Evolutionary conservation across 495 filamentous ascomycete genomes (phyloP).

Genomic region (Clavariopsis aquatica): DNA sequence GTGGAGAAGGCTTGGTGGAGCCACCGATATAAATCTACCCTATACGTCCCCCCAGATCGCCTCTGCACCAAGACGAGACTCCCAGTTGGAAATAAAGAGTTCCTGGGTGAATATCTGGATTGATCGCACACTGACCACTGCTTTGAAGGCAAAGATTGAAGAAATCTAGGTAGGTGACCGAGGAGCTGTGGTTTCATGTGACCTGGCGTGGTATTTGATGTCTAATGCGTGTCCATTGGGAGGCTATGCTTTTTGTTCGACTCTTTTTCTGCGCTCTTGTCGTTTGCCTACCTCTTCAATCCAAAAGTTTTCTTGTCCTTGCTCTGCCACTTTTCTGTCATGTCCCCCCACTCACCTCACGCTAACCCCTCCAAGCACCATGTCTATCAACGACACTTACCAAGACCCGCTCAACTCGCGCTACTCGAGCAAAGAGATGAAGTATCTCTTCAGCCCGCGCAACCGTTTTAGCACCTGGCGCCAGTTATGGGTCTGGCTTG

Average conservation of each 20-base stretch:
- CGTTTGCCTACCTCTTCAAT: not conserved
- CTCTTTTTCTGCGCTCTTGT: not conserved
- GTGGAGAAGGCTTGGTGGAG: slow-evolving; percentile 20
- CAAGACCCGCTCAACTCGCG: slow-evolving; percentile 47
- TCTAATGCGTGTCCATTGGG: not conserved
- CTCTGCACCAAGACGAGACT: not conserved
- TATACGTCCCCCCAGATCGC: not conserved
- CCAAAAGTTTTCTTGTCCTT: not conserved
- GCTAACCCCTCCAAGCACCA: slow-evolving; percentile 18
- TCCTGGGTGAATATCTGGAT: not conserved
- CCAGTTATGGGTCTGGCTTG: slow-evolving; percentile 49
- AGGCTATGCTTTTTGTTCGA: not conserved
- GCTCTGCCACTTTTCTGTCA: not conserved
- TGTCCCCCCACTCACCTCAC: no score
- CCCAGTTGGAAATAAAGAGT: not conserved
- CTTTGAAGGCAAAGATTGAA: no score
- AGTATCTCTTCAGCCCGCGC: slow-evolving; percentile 47
- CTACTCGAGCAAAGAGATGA: slow-evolving; percentile 47
- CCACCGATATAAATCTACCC: slow-evolving; percentile 5
- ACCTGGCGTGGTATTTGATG: not conserved
- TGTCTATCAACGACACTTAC: slow-evolving; percentile 41
- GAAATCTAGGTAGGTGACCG: not conserved
- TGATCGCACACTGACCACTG: not conserved
- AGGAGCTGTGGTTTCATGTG: not conserved
- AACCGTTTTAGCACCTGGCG: slow-evolving; percentile 49